phyloP scores from a whole-genome alignment of 495 filamentous ascomycete genomes.

The Lentithecium fluviatile region DNA sequence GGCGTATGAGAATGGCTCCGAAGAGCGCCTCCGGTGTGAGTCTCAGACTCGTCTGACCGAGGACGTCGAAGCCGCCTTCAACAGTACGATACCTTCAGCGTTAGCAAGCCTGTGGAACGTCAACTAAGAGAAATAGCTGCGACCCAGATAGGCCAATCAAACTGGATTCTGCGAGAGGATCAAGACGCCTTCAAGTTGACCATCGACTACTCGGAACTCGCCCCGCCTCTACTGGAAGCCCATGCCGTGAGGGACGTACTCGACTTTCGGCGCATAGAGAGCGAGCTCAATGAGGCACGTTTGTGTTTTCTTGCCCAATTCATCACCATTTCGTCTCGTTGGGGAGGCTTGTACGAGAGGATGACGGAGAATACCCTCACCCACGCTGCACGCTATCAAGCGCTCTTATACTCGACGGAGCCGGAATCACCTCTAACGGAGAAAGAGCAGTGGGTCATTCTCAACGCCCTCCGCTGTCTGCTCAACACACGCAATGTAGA shows the following conservation, averaged over 20 bases:
- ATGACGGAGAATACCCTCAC: conserved; percentile 1
- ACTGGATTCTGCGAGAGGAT: not conserved
- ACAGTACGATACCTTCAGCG: no score
- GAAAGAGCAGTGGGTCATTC: not conserved
- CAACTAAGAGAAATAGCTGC: not conserved
- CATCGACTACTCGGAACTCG: not conserved
- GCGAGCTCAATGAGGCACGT: not conserved
- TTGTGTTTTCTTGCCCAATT: not conserved
- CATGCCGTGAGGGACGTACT: not conserved
- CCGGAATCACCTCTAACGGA: not conserved
- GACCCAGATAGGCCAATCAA: not conserved
- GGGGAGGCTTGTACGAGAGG: not conserved
- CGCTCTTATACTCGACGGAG: not conserved
- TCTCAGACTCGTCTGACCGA: no score
- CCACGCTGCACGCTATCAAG: not conserved
- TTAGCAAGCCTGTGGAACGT: no score
- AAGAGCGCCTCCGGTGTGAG: no score
- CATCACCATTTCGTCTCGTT: not conserved
- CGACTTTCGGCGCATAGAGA: not conserved
- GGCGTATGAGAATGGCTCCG: no score
- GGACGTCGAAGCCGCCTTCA: no score
- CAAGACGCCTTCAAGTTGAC: not conserved
- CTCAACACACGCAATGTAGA: not conserved
- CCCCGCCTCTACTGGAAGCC: not conserved
- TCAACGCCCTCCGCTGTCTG: not conserved